Percentiles rank a stretch among this genome's conserved stretches.
Evolutionary conservation across 352 stramenopile genomes (phyloP).

Genomic region (Phytopythium oedochilum): DNA sequence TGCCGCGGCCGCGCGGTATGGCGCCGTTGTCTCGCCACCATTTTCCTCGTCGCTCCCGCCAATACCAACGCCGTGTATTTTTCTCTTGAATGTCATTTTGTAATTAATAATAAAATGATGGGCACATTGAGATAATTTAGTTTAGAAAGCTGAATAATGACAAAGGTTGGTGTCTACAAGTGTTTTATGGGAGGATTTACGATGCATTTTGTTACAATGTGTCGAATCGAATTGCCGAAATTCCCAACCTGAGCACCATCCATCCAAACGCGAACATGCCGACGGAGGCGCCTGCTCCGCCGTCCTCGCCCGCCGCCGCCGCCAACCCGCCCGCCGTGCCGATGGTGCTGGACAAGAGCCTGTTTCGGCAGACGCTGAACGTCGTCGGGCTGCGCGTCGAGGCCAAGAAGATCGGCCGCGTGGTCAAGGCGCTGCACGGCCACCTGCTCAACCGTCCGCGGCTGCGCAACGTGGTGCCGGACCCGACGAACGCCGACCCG

Average conservation of each 20-base stretch:
- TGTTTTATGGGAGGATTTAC: too few relatives aligned
- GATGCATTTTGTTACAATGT: too few relatives aligned
- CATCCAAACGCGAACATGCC: not conserved
- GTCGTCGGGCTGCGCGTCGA: conserved; percentile 72
- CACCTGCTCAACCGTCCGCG: conserved; percentile 69
- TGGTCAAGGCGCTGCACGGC: conserved; percentile 68
- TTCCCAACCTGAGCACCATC: not conserved
- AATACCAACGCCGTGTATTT: too few relatives aligned
- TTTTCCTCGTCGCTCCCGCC: too few relatives aligned
- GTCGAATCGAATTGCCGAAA: not conserved
- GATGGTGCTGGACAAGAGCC: conserved; percentile 50
- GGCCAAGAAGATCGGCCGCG: conserved; percentile 72
- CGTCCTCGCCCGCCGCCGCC: not conserved
- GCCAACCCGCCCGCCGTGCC: not conserved
- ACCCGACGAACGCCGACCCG: conserved; percentile 53
- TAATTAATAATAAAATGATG: too few relatives aligned
- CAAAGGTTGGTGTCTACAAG: too few relatives aligned
- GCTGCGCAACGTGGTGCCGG: conserved; percentile 71
- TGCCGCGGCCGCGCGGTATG: too few relatives aligned
- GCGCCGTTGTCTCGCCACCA: too few relatives aligned
- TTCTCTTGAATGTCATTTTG: too few relatives aligned
- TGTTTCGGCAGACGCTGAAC: conserved; percentile 69
- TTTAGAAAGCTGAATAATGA: too few relatives aligned
- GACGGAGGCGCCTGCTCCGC: not conserved
- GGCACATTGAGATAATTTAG: too few relatives aligned